Evolutionary conservation across 1,139 yeast genomes (phyloP), one percentile per base, ranked within the genome.

Genomic region (Kodamaea plutei): DNA sequence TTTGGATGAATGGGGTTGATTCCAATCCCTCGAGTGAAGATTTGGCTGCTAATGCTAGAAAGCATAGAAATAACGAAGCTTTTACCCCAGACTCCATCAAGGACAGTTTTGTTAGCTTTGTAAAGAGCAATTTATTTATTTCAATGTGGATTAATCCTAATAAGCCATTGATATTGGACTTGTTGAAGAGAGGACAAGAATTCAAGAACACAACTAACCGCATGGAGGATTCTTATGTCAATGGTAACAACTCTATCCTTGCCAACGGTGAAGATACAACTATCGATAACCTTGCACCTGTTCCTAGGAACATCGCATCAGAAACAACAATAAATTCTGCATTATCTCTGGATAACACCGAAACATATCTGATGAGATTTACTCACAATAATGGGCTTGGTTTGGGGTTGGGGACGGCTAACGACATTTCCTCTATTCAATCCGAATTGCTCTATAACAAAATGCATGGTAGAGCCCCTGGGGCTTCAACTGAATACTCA

Each of bases 391-490:
- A 40, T 22, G 49, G 41, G 2, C 28, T 38, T 19, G 48, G 54
- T 3, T 44, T 61, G 15, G 73, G 73, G 1, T 48, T 67, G 27
- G 73, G 73, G 6, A 62, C 56, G 9, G 62, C 64, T 8, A 61
- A 59, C 24, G 73, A 67, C 38, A 66, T 67, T 15, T 52, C 58
- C 5, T 62, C 70, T 5, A 67, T 67, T 30, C 69, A 65, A 37
- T 61, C 70, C 3, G 73, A 65, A 15, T 47, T 54, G 16, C 35
- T 50, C 7, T 41, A 44, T 48, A 45, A 47, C 29, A 36, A 34
- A 13, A 15, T 20, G 9, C 38, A 40, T 20, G 40, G 39, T 6
- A 30, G 37, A 34, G 15, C 25, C 9, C 22, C 28, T 2, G 31
- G 30, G 6, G 19, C 25, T 6, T 25, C 30, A 12, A 32, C 16